Percentiles rank a stretch among this genome's conserved stretches.
These are phyloP conservation scores for Amauroascus verrucosus DNA, from an alignment of 2,329 filamentous ascomycete genomes.

Conservation along the genomic window DNA sequence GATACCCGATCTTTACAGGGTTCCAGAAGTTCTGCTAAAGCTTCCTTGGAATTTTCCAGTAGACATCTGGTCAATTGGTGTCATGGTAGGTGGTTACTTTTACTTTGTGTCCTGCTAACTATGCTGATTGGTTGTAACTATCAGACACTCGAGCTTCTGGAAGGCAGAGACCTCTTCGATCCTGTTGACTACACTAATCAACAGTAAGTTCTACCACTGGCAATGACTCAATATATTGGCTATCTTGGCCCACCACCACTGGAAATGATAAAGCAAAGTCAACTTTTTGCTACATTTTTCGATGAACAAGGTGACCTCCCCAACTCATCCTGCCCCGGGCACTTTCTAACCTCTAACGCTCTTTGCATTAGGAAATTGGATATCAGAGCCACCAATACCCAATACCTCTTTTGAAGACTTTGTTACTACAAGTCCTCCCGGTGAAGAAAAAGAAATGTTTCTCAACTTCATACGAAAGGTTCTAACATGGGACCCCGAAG, in stretches of 20 bases:
- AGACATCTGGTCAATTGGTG: constrained; percentile 22
- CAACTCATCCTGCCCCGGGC: neutral
- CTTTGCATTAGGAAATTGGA: constrained; percentile 10
- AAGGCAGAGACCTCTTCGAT: constrained; percentile 23
- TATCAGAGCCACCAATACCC: constrained; percentile 18
- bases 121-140: neutral
- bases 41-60: constrained; percentile 20
- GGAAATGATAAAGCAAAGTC: constrained; percentile 19
- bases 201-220: constrained; percentile 23
- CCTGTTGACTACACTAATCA: constrained; percentile 20
- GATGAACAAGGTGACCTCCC: constrained; percentile 13
- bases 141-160: constrained; percentile 23
- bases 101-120: neutral
- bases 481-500: constrained; percentile 20
- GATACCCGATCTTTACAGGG: constrained; percentile 23
- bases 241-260: constrained; percentile 22
- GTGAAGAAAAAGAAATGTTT: constrained; percentile 20
- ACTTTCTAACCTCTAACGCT: neutral
- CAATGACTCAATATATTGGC: constrained; percentile 23
- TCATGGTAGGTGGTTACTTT: constrained; percentile 19
- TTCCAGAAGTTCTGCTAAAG: constrained; percentile 20
- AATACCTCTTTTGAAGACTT: constrained; percentile 15
- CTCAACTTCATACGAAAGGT: constrained; percentile 22
- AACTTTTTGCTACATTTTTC: constrained; percentile 19
- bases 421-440: constrained; percentile 19